A percentile compares a stretch with the other conserved stretches of the same genome.
phyloP scores from a whole-genome alignment of 768 basidiomycete genomes.

The Lentinula lateritia region DNA sequence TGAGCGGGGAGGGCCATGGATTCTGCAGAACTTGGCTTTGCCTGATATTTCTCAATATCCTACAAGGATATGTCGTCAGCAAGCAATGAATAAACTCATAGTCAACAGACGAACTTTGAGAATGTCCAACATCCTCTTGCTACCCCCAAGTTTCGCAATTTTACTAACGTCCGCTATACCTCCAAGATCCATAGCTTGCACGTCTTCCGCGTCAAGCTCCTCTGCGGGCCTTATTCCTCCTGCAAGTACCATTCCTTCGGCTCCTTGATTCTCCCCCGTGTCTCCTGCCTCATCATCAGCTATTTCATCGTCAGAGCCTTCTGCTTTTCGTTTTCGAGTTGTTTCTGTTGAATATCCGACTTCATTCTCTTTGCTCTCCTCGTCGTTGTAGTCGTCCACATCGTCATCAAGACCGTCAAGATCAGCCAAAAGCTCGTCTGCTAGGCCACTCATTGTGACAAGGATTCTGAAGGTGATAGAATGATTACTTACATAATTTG shows the following conservation, averaged over 20 bases:
- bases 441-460: conserved; percentile 67
- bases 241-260: conserved; percentile 64
- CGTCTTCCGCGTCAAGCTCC: conserved; percentile 90
- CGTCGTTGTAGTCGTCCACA: conserved; percentile 44
- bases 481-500: neutral
- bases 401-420: conserved; percentile 81
- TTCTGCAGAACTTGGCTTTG: conserved; percentile 72
- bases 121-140: conserved; percentile 84
- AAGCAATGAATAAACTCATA: neutral
- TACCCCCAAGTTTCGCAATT: conserved; percentile 84
- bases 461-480: neutral
- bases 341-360: conserved; percentile 10
- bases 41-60: conserved; percentile 88
- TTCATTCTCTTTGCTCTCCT: conserved; percentile 27
- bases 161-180: conserved; percentile 79
- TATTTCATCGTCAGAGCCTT: conserved; percentile 49
- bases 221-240: conserved; percentile 94
- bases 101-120: conserved; percentile 49
- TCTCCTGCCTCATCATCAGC: conserved; percentile 40
- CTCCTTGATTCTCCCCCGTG: conserved; percentile 37
- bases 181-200: conserved; percentile 89
- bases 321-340: conserved; percentile 61
- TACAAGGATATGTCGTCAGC: conserved; percentile 22
- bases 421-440: conserved; percentile 90
- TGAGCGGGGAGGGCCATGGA: conserved; percentile 77